phyloP scores from a whole-genome alignment of 345 rosid species.

The Aegle marmelos region DNA sequence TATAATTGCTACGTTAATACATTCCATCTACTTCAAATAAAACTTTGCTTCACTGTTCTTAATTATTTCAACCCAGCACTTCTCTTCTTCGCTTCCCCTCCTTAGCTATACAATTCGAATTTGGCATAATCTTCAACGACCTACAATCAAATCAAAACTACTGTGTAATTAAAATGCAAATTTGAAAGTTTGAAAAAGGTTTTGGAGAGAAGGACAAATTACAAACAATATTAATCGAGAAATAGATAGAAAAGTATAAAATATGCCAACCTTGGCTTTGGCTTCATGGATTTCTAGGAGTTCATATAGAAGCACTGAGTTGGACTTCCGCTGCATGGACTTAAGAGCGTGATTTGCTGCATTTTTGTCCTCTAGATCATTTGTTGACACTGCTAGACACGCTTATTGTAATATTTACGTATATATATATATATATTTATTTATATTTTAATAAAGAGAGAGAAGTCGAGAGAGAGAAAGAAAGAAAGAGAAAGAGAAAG shows the following conservation, averaged over 20 bases:
- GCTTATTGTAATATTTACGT: too few species aligned
- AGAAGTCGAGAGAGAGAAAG: too few species aligned
- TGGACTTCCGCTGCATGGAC: too few species aligned
- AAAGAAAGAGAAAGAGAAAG: too few species aligned
- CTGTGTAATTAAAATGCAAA: not conserved
- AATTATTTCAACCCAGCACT: constrained; percentile 51
- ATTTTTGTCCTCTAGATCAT: too few species aligned
- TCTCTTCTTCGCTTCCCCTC: constrained; percentile 50
- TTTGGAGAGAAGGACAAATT: too few species aligned
- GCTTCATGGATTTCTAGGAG: constrained; percentile 54
- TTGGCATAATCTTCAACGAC: constrained; percentile 41
- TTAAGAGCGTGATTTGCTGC: too few species aligned
- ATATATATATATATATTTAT: too few species aligned
- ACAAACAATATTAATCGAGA: not conserved
- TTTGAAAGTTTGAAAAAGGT: not conserved
- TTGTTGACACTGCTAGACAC: too few species aligned
- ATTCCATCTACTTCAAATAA: constrained; percentile 11
- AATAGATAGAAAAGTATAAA: not conserved
- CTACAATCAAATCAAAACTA: constrained; percentile 19
- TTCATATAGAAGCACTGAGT: constrained; percentile 50
- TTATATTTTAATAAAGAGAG: too few species aligned
- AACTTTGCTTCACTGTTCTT: constrained; percentile 32
- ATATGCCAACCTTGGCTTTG: constrained; percentile 41
- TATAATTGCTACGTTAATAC: not conserved
- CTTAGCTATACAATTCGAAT: constrained; percentile 47